Evolutionary conservation across 2,329 filamentous ascomycete species (phyloP).

Genomic region (Pestalotiopsis sp.): DNA sequence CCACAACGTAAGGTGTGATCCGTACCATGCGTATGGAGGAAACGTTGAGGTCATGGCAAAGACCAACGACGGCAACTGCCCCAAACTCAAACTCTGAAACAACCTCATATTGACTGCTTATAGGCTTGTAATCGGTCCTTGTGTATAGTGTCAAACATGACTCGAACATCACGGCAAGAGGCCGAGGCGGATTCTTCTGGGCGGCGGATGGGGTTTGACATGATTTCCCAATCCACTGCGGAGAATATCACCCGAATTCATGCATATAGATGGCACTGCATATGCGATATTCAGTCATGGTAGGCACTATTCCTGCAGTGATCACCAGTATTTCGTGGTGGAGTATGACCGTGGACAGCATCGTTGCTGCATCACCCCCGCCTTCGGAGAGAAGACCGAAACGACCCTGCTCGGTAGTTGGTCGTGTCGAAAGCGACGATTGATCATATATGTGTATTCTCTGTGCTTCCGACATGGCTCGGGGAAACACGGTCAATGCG

Average conservation of each 20-base stretch:
- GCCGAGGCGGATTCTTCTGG: background rate
- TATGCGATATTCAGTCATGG: background rate
- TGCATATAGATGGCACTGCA: background rate
- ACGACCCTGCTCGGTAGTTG: background rate
- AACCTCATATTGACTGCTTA: background rate
- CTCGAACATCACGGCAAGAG: background rate
- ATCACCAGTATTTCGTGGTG: background rate
- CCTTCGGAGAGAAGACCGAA: background rate
- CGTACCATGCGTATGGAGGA: background rate
- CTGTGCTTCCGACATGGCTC: too few species aligned
- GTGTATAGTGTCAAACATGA: background rate
- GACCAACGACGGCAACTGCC: background rate
- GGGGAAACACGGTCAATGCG: too few species aligned
- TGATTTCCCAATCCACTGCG: background rate
- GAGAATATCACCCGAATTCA: background rate
- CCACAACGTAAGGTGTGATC: background rate
- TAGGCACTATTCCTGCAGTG: background rate
- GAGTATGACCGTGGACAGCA: background rate
- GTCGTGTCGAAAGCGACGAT: background rate
- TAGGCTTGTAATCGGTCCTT: background rate
- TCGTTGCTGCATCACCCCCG: background rate
- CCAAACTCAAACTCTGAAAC: background rate
- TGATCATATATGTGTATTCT: too few species aligned
- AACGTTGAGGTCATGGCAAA: background rate
- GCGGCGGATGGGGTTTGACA: background rate